Conservation (phyloP, 805 yeast species). For the Scheffersomyces ergatensis region DNA sequence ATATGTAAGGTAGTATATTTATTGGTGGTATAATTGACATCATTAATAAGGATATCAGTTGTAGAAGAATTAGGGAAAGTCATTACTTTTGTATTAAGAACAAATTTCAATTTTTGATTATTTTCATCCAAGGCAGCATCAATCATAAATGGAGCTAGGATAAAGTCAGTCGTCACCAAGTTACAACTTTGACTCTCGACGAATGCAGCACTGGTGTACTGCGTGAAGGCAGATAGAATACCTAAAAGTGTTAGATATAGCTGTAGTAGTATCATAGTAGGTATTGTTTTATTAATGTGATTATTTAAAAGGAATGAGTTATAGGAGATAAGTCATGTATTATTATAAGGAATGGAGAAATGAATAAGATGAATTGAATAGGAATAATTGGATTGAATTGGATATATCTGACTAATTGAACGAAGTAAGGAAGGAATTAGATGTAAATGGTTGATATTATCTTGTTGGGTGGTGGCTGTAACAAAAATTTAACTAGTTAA, state of each 20-base stretch:
- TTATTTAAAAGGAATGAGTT: too few species aligned
- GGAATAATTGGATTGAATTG: too few species aligned
- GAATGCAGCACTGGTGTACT: constrained; percentile 16
- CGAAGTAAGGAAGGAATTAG: too few species aligned
- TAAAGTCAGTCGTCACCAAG: constrained; percentile 4
- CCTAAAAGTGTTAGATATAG: constrained; percentile 4
- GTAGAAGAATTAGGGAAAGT: constrained; percentile 3
- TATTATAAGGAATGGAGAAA: too few species aligned
- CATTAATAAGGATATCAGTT: constrained; percentile 27
- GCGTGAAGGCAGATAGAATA: constrained; percentile 8
- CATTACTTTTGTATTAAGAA: constrained; percentile 30
- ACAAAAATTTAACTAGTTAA: too few species aligned
- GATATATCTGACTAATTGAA: too few species aligned
- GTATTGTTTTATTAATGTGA: too few species aligned
- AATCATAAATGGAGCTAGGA: constrained; percentile 24
- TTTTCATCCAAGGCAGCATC: constrained; percentile 36
- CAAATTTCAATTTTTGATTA: constrained; percentile 26
- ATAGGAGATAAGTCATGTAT: too few species aligned
- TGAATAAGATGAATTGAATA: too few species aligned
- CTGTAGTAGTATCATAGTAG: constrained; percentile 5
- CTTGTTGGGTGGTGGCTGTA: too few species aligned
- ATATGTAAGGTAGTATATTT: constrained; percentile 49
- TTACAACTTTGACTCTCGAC: constrained; percentile 18
- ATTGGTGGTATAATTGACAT: constrained; percentile 45
- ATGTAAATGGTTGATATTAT: too few species aligned